Evolutionary conservation across 306 rosid species (phyloP), one percentile per base, ranked within the genome.

Genomic region (Oemleria cerasiformis): DNA sequence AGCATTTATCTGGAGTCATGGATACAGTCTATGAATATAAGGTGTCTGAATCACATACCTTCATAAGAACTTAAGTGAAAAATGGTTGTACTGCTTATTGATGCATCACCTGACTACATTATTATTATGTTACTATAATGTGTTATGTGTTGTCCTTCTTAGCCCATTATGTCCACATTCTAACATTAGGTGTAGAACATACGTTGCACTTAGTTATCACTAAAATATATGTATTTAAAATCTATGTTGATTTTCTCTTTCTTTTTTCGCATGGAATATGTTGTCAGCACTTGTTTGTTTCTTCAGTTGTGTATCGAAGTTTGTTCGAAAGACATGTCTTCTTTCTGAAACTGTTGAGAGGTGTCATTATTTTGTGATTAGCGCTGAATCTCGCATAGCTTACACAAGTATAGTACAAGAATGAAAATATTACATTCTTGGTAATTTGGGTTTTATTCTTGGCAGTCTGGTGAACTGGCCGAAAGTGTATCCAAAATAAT

Each of bases 401-500:
- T 75, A 75, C n/a, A 70, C 83, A 78, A 67, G 49, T 40, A 78
- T 72, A 36, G 71, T 73, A 42, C 72, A 41, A 73, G 53, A 23
- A 55, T 76, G 73, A 69, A 50, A 65, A 51, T 71, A 76, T 48
- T 54, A 38, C 65, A 43, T 72, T 59, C 70, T 78, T 68, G 30
- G 65, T 78, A 65, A 85, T 73, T 69, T 63, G 63, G 30, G 16
- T 55, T 80, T 80, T 50, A 48, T 63, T 49, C 70, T 73, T 76
- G 67, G 68, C 89, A 94, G 97, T 89, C 99, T 41, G 97, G 97
- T 80, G 99, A 94, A 67, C 85, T 94, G 73, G 97, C 99, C 59
- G 99, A 94, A 85, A 94, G 96, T 47, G 90, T 91, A 65, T 81
- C 96, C 73, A 94, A 89, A 84, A 94, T 94, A 77, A 89, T 94